A percentile compares a stretch with the other conserved stretches of the same genome.
Conservation (phyloP, 805 yeast species). For the Yarrowia yakushimensis region DNA sequence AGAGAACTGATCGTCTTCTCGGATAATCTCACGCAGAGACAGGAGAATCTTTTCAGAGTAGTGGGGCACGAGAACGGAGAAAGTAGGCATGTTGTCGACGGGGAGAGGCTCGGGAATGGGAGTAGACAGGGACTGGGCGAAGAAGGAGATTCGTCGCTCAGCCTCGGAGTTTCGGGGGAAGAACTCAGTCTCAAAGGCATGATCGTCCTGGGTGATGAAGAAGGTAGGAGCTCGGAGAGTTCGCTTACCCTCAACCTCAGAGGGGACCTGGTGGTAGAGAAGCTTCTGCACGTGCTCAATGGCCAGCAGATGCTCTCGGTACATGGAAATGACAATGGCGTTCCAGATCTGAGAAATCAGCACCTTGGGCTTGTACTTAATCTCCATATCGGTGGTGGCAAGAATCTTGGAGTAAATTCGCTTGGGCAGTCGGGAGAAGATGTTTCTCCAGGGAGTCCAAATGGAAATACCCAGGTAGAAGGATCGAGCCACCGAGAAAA, state of each 20-base stretch:
- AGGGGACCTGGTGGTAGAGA: constrained; percentile 96
- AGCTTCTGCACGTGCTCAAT: constrained; percentile 98
- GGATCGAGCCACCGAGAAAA: constrained; percentile 95
- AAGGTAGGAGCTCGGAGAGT: constrained; percentile 98
- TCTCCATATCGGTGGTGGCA: constrained; percentile 99
- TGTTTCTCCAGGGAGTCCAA: constrained; percentile 99
- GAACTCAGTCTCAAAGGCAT: constrained; percentile 89
- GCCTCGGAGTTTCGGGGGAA: constrained; percentile 98
- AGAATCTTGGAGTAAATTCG: constrained; percentile 96
- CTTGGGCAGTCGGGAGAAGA: constrained; percentile 95
- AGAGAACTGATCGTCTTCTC: constrained; percentile 95
- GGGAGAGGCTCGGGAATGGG: constrained; percentile 99
- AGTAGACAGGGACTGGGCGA: constrained; percentile 97
- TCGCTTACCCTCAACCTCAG: constrained; percentile 97
- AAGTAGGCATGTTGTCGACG: constrained; percentile 99
- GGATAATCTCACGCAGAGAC: constrained; percentile 91
- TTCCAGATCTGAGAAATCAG: constrained; percentile 98
- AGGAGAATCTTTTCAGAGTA: constrained; percentile 90
- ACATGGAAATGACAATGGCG: constrained; percentile 98
- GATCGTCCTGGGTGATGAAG: constrained; percentile 96
- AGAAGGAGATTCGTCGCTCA: constrained; percentile 98
- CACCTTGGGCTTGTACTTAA: constrained; percentile 97
- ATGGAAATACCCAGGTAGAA: constrained; percentile 98
- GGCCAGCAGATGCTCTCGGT: constrained; percentile 97
- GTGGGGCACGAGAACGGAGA: constrained; percentile 94